A percentile compares a stretch with the other conserved stretches of the same genome.
phyloP scores from a whole-genome alignment of 225 moss, liverwort and hornwort species.

The Anthoceros angustus region DNA sequence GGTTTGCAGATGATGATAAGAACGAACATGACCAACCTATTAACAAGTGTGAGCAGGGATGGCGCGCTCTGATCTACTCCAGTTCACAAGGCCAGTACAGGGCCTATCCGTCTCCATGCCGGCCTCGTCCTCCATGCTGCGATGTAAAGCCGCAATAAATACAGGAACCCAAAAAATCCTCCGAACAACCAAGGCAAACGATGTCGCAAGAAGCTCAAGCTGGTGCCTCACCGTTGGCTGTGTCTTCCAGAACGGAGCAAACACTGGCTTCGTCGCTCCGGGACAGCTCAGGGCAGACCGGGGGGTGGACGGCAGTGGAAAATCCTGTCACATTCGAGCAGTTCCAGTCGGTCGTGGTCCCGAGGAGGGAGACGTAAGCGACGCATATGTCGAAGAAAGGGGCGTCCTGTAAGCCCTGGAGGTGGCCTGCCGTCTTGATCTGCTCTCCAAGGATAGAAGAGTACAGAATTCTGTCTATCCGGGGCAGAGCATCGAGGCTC shows the following conservation, averaged over 20 bases:
- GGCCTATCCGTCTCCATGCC: background rate
- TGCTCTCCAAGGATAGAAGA: constrained; percentile 11
- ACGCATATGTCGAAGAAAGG: background rate
- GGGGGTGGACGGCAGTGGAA: background rate
- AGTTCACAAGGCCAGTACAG: background rate
- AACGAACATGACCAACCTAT: too few species aligned
- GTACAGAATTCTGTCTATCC: constrained; percentile 49
- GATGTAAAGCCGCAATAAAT: too few species aligned
- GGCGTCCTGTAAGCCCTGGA: background rate
- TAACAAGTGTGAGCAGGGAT: too few species aligned
- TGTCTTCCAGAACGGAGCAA: background rate
- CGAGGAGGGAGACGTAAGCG: background rate
- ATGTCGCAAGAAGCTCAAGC: background rate
- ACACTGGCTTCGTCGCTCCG: background rate
- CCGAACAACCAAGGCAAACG: background rate
- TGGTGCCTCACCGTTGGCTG: background rate
- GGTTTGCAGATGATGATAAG: too few species aligned
- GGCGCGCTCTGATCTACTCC: too few species aligned
- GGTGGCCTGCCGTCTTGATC: background rate
- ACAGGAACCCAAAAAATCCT: background rate
- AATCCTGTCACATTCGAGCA: background rate
- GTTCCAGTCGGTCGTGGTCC: background rate
- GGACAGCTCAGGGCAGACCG: background rate
- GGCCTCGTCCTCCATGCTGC: background rate
- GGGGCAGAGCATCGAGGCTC: constrained; percentile 42